phyloP scores from a whole-genome alignment of 371 early-diverging fungal genomes.

The Mucor irregularis region DNA sequence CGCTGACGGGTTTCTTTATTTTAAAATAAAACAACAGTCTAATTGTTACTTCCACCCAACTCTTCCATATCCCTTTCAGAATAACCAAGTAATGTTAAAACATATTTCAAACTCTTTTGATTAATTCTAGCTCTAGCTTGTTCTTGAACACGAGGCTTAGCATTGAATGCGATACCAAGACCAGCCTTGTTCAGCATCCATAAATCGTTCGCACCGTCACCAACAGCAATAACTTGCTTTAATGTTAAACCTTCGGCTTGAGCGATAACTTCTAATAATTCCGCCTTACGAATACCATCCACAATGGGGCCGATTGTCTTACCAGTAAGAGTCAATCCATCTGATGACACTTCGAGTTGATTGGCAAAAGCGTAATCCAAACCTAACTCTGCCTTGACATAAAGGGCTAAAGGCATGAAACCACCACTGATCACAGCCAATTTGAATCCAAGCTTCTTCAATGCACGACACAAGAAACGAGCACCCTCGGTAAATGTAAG shows the following conservation, averaged over 20 bases:
- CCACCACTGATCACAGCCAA: constrained; percentile 96
- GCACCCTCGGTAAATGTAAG: constrained; percentile 94
- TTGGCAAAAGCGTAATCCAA: constrained; percentile 98
- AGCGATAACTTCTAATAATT: constrained; percentile 91
- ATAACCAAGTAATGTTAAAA: constrained; percentile 61
- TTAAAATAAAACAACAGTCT: not conserved
- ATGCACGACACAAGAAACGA: constrained; percentile 77
- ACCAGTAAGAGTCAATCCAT: constrained; percentile 83
- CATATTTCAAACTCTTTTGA: constrained; percentile 83
- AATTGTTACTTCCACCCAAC: constrained; percentile 21
- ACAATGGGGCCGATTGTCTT: constrained; percentile 87
- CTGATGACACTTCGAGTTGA: constrained; percentile 82
- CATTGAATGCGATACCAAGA: constrained; percentile 98
- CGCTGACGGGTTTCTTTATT: not conserved
- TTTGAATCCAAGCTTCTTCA: constrained; percentile 92
- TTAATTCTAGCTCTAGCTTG: constrained; percentile 83
- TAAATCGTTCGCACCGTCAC: constrained; percentile 99
- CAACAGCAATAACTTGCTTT: constrained; percentile 96
- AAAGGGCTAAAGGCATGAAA: constrained; percentile 88
- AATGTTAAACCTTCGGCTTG: constrained; percentile 84
- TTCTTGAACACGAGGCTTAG: constrained; percentile 95
- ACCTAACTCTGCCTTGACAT: constrained; percentile 87
- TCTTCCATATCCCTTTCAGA: constrained; percentile 54
- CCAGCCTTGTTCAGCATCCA: constrained; percentile 97
- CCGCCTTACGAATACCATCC: constrained; percentile 91